phyloP scores from a whole-genome alignment of 495 filamentous ascomycete species.

The Oidiodendron maius region DNA sequence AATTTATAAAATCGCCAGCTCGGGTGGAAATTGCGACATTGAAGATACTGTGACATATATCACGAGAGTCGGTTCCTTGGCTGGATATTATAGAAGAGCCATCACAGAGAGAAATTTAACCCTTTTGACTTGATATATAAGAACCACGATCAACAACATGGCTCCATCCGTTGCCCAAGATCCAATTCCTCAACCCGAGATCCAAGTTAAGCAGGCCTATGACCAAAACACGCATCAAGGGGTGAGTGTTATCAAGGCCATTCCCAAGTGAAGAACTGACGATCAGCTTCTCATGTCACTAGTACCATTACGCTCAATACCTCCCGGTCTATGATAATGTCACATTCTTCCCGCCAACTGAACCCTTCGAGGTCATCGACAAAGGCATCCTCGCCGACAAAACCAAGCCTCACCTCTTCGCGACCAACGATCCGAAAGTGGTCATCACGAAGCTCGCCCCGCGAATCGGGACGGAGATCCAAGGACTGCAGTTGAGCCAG shows the following conservation, averaged over 20 bases:
- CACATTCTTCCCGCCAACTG: conserved; percentile 53
- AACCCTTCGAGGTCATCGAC: conserved; percentile 65
- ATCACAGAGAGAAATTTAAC: not conserved
- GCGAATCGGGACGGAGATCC: conserved; percentile 35
- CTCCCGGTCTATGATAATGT: conserved; percentile 59
- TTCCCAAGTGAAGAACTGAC: not conserved
- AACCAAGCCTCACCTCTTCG: conserved; percentile 58
- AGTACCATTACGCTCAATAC: conserved; percentile 55
- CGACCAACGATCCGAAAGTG: conserved; percentile 35
- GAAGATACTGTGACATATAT: not conserved
- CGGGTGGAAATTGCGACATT: not conserved
- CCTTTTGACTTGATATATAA: not conserved
- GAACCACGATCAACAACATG: not conserved
- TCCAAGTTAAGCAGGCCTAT: conserved; percentile 6
- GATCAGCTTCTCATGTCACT: not conserved
- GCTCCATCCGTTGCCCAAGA: conserved; percentile 10
- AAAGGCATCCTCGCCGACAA: conserved; percentile 65
- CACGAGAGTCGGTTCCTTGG: not conserved
- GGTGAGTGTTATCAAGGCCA: not conserved
- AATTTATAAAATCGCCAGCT: not conserved
- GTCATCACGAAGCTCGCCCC: conserved; percentile 38
- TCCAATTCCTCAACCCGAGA: conserved; percentile 1
- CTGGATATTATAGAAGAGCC: not conserved
- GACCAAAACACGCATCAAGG: conserved; percentile 3
- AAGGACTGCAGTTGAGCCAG: conserved; percentile 35